Conservation (phyloP, 1,139 yeast species). For the Blastobotrys apis region DNA sequence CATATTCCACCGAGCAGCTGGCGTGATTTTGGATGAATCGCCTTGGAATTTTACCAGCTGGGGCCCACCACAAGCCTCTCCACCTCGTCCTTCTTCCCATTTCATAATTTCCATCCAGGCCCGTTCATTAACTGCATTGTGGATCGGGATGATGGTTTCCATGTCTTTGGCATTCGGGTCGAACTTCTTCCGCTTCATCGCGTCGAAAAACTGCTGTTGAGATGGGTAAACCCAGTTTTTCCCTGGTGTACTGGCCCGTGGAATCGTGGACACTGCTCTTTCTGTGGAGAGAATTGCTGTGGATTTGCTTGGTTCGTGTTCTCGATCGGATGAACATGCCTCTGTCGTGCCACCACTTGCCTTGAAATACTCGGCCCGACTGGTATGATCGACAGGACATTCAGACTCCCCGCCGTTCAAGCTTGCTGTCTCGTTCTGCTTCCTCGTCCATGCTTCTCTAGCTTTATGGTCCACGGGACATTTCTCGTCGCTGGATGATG, state of each 20-base stretch:
- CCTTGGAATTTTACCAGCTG: slow-evolving; percentile 85
- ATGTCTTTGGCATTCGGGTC: slow-evolving; percentile 77
- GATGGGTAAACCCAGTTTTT: slow-evolving; percentile 93
- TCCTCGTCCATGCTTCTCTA: slow-evolving; percentile 25
- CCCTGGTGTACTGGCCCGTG: slow-evolving; percentile 52
- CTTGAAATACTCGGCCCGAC: slow-evolving; percentile 6
- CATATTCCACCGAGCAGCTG: slow-evolving; percentile 77
- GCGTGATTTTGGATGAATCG: slow-evolving; percentile 77
- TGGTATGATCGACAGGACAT: slow-evolving; percentile 34
- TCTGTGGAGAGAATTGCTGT: slow-evolving; percentile 39
- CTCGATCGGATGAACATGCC: slow-evolving; percentile 32
- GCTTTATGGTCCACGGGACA: slow-evolving; percentile 37
- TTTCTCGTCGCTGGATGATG: slow-evolving; percentile 16
- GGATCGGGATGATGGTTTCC: slow-evolving; percentile 90
- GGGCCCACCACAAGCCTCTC: slow-evolving; percentile 68
- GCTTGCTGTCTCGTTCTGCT: slow-evolving; percentile 23
- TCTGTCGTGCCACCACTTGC: slow-evolving; percentile 10
- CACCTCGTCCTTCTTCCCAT: slow-evolving; percentile 75
- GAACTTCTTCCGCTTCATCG: slow-evolving; percentile 90
- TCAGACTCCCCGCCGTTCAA: slow-evolving; percentile 23
- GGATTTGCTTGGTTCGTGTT: slow-evolving; percentile 32
- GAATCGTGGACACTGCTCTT: slow-evolving; percentile 78
- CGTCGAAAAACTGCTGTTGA: slow-evolving; percentile 89
- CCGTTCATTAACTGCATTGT: slow-evolving; percentile 87
- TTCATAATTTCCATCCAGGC: slow-evolving; percentile 81